phyloP scores from a whole-genome alignment of 192 early-diverging fungal genomes.

The Chytriomyces confervae region DNA sequence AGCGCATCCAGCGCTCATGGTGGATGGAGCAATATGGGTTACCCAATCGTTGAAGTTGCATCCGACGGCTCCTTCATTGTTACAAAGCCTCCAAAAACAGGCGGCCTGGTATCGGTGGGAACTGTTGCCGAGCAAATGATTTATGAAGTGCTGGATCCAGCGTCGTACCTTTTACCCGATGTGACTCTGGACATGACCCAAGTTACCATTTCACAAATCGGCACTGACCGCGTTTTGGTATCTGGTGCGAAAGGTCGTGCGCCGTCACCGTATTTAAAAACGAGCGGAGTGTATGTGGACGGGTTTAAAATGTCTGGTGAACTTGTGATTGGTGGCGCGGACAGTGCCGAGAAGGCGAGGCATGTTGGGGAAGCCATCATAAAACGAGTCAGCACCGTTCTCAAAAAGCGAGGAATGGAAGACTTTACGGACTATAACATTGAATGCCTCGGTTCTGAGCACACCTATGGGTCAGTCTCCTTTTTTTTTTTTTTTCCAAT shows the following conservation, averaged over 20 bases:
- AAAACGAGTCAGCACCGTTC: slow-evolving; percentile 49
- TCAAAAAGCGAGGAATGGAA: slow-evolving; percentile 51
- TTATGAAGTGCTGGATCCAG: slow-evolving; percentile 71
- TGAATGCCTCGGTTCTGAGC: slow-evolving; percentile 65
- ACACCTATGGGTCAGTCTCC: slow-evolving; percentile 60
- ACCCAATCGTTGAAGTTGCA: slow-evolving; percentile 67
- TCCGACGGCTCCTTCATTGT: slow-evolving; percentile 60
- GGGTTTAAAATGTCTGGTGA: slow-evolving; percentile 65
- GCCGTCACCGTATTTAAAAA: slow-evolving; percentile 65
- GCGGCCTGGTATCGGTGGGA: slow-evolving; percentile 61
- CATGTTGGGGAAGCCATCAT: slow-evolving; percentile 65
- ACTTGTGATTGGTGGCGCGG: slow-evolving; percentile 64
- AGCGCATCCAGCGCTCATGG: slow-evolving; percentile 57
- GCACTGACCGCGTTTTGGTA: slow-evolving; percentile 61
- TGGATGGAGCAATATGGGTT: slow-evolving; percentile 72
- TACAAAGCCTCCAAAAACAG: slow-evolving; percentile 68
- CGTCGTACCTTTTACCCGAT: slow-evolving; percentile 68
- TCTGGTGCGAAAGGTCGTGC: slow-evolving; percentile 63
- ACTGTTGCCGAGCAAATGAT: slow-evolving; percentile 71
- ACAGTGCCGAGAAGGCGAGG: slow-evolving; percentile 62
- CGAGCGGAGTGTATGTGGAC: slow-evolving; percentile 67
- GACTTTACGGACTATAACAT: slow-evolving; percentile 61
- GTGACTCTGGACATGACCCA: slow-evolving; percentile 67
- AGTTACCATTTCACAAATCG: slow-evolving; percentile 62
- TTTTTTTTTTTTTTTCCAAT: background rate